phyloP scores from a whole-genome alignment of 768 basidiomycete species.

The Termitomyces sp. region DNA sequence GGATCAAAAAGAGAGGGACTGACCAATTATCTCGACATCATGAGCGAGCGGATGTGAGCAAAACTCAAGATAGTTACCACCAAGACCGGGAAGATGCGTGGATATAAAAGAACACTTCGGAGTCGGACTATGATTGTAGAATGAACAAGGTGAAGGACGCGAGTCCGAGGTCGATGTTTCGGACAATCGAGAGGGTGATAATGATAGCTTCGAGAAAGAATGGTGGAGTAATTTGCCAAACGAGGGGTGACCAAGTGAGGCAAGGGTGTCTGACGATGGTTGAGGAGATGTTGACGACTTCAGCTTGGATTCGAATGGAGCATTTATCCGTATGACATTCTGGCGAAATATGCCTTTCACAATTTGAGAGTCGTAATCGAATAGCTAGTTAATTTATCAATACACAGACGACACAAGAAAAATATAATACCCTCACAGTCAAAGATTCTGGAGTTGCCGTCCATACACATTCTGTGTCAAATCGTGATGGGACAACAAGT shows the following conservation, averaged over 20 bases:
- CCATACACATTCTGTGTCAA: slow-evolving; percentile 58
- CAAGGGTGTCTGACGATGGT: slow-evolving; percentile 10
- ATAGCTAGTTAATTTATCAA: slow-evolving; percentile 29
- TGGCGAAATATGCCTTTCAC: slow-evolving; percentile 47
- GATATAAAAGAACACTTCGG: slow-evolving; percentile 35
- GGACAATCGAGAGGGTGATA: slow-evolving; percentile 1
- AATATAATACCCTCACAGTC: slow-evolving; percentile 27
- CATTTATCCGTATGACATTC: slow-evolving; percentile 39
- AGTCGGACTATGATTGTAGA: slow-evolving; percentile 15
- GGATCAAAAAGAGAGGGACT: slow-evolving; percentile 12
- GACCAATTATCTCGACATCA: slow-evolving; percentile 50
- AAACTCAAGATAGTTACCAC: slow-evolving; percentile 56
- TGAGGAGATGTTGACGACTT: slow-evolving; percentile 10
- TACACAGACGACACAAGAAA: not conserved
- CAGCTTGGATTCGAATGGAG: slow-evolving; percentile 19
- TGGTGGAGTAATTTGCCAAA: slow-evolving; percentile 6
- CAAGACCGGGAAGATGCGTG: slow-evolving; percentile 47
- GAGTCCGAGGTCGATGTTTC: not conserved
- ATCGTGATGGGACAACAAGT: slow-evolving; percentile 57
- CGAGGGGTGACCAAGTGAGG: slow-evolving; percentile 2
- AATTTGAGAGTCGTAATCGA: slow-evolving; percentile 45
- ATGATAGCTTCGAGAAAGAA: slow-evolving; percentile 17
- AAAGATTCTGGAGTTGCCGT: slow-evolving; percentile 49
- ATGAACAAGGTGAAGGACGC: not conserved
- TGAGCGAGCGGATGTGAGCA: slow-evolving; percentile 39